Conservation (phyloP, 352 stramenopile species). For the Blastocystis hominis region DNA sequence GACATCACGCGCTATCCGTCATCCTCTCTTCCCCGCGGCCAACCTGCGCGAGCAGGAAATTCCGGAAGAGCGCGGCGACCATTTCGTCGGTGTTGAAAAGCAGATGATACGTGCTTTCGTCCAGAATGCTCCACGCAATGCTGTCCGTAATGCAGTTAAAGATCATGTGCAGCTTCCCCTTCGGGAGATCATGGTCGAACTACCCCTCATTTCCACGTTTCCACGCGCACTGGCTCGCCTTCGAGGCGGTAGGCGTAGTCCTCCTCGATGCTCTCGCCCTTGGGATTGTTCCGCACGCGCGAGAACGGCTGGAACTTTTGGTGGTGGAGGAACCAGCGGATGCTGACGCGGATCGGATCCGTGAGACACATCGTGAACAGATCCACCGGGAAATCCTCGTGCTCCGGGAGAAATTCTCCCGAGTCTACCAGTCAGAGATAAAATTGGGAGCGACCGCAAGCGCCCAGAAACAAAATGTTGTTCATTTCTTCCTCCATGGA, state of each 20-base stretch:
- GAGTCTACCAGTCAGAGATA: conserved; percentile 61
- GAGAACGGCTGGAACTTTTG: conserved; percentile 20
- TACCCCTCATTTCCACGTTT: background rate
- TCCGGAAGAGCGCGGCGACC: conserved; percentile 90
- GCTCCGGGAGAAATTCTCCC: conserved; percentile 86
- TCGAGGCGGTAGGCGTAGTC: conserved; percentile 44
- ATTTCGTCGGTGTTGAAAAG: conserved; percentile 98
- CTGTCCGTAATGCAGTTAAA: conserved; percentile 99
- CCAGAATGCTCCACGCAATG: conserved; percentile 95
- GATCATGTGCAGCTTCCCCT: conserved; percentile 98
- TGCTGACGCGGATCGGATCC: conserved; percentile 90
- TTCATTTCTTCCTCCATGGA: conserved; percentile 52
- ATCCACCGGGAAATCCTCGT: conserved; percentile 90
- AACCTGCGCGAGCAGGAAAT: conserved; percentile 61
- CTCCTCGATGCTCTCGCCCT: conserved; percentile 39
- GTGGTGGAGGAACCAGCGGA: conserved; percentile 81
- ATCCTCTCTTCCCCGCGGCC: no score
- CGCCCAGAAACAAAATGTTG: conserved; percentile 10
- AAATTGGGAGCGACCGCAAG: conserved; percentile 15
- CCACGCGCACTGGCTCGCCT: background rate
- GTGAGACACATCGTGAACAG: conserved; percentile 98
- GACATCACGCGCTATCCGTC: background rate
- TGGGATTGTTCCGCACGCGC: background rate
- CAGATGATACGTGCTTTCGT: conserved; percentile 84
- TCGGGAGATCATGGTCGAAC: conserved; percentile 72